A percentile compares a stretch with the other conserved stretches of the same genome.
phyloP scores from a whole-genome alignment of 495 filamentous ascomycete species.

The Cetradonia linearis region DNA sequence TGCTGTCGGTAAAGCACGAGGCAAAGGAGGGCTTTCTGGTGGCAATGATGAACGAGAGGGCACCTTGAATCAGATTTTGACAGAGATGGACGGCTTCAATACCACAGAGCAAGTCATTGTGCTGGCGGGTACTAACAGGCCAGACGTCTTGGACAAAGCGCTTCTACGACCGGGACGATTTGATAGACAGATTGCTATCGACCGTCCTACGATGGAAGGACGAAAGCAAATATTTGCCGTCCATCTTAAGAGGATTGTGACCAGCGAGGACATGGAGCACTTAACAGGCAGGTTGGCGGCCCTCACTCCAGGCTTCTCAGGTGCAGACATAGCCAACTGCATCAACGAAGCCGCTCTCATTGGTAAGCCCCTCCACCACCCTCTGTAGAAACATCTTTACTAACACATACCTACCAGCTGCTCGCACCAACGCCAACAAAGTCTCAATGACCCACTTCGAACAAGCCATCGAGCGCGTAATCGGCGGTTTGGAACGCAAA shows the following conservation, averaged over 20 bases:
- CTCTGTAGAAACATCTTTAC: slow-evolving; percentile 15
- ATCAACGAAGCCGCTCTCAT: slow-evolving; percentile 96
- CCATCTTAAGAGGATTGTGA: slow-evolving; percentile 85
- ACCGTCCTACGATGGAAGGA: slow-evolving; percentile 91
- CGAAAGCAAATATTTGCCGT: slow-evolving; percentile 93
- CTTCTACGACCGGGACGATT: slow-evolving; percentile 95
- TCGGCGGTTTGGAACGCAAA: slow-evolving; percentile 93
- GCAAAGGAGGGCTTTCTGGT: slow-evolving; percentile 63
- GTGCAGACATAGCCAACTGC: slow-evolving; percentile 96
- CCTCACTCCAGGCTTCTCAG: slow-evolving; percentile 89
- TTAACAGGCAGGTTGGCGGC: slow-evolving; percentile 79
- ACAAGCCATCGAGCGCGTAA: slow-evolving; percentile 91
- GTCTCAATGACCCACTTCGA: slow-evolving; percentile 89
- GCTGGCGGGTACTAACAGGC: slow-evolving; percentile 91
- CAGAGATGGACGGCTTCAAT: slow-evolving; percentile 99
- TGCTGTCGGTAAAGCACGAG: slow-evolving; percentile 84
- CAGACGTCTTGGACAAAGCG: slow-evolving; percentile 89
- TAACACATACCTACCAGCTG: slow-evolving; percentile 49
- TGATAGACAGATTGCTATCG: slow-evolving; percentile 88
- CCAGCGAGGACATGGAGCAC: slow-evolving; percentile 76
- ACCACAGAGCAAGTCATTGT: slow-evolving; percentile 95
- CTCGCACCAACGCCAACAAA: slow-evolving; percentile 61
- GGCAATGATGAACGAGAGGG: slow-evolving; percentile 96
- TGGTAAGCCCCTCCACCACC: slow-evolving; percentile 49
- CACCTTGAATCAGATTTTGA: slow-evolving; percentile 95